Evolutionary conservation across 2,329 filamentous ascomycete species (phyloP), one percentile per base, ranked within the genome.

Genomic region (Samsoniella hepiali): DNA sequence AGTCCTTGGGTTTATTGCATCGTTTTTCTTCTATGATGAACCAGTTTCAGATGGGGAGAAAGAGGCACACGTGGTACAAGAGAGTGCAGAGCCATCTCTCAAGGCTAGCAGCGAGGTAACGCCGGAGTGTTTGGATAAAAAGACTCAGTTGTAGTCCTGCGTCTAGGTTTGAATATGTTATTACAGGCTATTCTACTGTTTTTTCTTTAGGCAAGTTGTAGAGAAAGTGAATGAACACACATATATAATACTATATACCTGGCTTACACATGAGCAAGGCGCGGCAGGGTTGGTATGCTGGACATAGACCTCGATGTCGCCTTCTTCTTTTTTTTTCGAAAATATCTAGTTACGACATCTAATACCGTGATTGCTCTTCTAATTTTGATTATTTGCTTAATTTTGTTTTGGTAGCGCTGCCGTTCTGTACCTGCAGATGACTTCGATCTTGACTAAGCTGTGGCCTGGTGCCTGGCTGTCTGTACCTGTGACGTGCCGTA

Each of bases 401-500:
- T 54, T 36, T 5, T 27, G 13, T 55, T 27, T 10, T 40, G 40
- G 10, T 27, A 38, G 34, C 17, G 8, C 5, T 27, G 8, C n/a
- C 13, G 29, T 17, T 15, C 11, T 50, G 29, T 6, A 50, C 38
- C 13, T 15, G 13, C 3, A 29, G 22, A 22, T 22, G 22, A 22
- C 47, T 1, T 50, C 29, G 3, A 15, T 27, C 15, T 36, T 58
- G 55, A 47, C 54, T 50, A 50, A 45, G 54, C 54, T 45, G 0
- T 47, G 22, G 13, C 32, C 27, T 42, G 27, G 47, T 60, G 56
- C 56, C 38, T 50, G 59, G 6, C 40, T 54, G 38, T 29, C 40
- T 54, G 38, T 29, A 11, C 40, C 38, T 32, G 58, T 54, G 15
- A 62, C 42, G 38, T 31, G 34, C n/a, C 31, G 58, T 61, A 53